Conservation (phyloP, 2,329 filamentous ascomycete genomes). For the Teratosphaeria destructans region DNA sequence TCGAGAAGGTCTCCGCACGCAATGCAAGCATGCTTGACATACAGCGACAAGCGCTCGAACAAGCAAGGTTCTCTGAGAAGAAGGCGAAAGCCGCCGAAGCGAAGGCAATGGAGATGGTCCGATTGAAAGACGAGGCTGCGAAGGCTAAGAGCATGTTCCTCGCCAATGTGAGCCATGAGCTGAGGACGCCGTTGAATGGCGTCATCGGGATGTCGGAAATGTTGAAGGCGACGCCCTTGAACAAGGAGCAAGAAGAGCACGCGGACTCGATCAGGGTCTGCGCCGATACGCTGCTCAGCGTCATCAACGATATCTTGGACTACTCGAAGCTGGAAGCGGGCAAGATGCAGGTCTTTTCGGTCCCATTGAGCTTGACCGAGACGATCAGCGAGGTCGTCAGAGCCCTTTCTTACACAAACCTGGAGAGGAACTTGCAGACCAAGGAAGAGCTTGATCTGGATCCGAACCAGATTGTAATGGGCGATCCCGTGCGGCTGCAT, state of each 20-base stretch:
- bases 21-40: constrained; percentile 69
- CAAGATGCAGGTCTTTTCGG: constrained; percentile 51
- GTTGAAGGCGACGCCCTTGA: constrained; percentile 47
- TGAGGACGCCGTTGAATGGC: constrained; percentile 47
- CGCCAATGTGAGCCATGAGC: constrained; percentile 46
- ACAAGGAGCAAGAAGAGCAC: constrained; percentile 50
- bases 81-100: constrained; percentile 70
- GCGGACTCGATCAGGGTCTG: constrained; percentile 56
- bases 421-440: constrained; percentile 49
- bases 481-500: constrained; percentile 41
- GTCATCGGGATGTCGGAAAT: constrained; percentile 51
- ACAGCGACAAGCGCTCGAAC: constrained; percentile 61
- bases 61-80: constrained; percentile 61
- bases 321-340: constrained; percentile 44
- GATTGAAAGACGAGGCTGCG: constrained; percentile 71
- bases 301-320: constrained; percentile 44
- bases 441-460: constrained; percentile 47
- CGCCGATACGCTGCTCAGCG: constrained; percentile 43
- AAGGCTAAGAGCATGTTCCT: constrained; percentile 73
- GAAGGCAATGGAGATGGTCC: constrained; percentile 67
- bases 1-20: constrained; percentile 67
- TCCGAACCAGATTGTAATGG: constrained; percentile 42
- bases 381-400: constrained; percentile 56
- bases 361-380: constrained; percentile 41
- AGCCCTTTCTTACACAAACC: constrained; percentile 52